Conservation (phyloP, 2,329 filamentous ascomycete genomes). For the Arthrocladium fulminans region DNA sequence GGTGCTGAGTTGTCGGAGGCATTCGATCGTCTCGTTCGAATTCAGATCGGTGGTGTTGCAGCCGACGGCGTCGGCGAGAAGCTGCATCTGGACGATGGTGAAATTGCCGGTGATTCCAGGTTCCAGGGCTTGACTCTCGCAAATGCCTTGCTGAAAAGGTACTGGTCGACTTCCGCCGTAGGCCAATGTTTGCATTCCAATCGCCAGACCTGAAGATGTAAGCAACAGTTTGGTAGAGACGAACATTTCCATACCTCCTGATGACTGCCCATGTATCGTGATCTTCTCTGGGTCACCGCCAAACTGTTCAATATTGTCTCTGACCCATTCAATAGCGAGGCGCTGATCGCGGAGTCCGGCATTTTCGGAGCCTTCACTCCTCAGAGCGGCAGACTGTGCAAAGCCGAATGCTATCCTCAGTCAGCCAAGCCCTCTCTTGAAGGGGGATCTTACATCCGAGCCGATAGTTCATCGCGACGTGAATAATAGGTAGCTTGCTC, state of each 20-base stretch:
- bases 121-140: slow-evolving; percentile 43
- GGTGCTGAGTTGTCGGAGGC: slow-evolving; percentile 39
- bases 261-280: slow-evolving; percentile 38
- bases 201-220: slow-evolving; percentile 29
- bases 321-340: slow-evolving; percentile 19
- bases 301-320: slow-evolving; percentile 20
- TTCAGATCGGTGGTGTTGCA: slow-evolving; percentile 38
- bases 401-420: slow-evolving; percentile 31
- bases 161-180: slow-evolving; percentile 37
- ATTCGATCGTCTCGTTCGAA: slow-evolving; percentile 37
- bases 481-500: slow-evolving; percentile 12
- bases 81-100: slow-evolving; percentile 39
- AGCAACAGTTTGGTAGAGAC: neutral
- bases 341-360: slow-evolving; percentile 28
- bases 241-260: slow-evolving; percentile 32
- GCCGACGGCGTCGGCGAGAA: slow-evolving; percentile 34
- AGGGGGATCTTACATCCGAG: neutral
- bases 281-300: slow-evolving; percentile 18
- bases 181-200: slow-evolving; percentile 42
- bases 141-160: slow-evolving; percentile 41
- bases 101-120: slow-evolving; percentile 43
- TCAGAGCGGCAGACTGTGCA: slow-evolving; percentile 11
- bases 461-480: slow-evolving; percentile 16
- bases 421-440: neutral
- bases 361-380: slow-evolving; percentile 28